Evolutionary conservation across 257 asterid species (phyloP), one percentile per base, ranked within the genome.

Genomic region (Solanum sejunctum): DNA sequence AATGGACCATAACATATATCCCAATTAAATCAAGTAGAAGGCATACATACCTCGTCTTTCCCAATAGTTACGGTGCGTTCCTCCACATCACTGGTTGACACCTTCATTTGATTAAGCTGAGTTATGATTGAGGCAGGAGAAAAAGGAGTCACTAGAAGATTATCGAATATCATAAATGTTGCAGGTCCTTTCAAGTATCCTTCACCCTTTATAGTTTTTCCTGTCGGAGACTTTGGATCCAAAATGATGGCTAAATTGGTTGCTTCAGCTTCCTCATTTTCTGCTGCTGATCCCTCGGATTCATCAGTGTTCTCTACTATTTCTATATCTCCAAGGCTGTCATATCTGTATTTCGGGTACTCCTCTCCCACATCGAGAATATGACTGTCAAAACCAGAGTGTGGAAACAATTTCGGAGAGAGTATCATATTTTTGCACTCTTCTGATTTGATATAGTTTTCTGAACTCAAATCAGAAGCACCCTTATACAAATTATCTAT

Each of bases 111-210:
- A 20, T 82, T 61, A 39, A 82, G 84, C 12, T 3, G 60, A 45
- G 84, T 45, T 20, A 82, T 61, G 10, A 43, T 39, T 20, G 84
- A 2, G 3, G 72, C 61, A 82, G 84, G 58, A 58, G 84, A 82
- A 36, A 82, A 47, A 1, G 54, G 84, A 57, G 77, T 60, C 57
- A 82, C 77, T 47, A 61, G 10, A 43, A 82, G 51, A 61, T 82
- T 61, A 82, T 82, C 84, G 45, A 23, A 6, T 21, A 82, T 82
- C 60, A 82, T 21, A 64, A 82, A 82, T 28, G 41, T 82, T 82
- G 84, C 84, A 47, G 84, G 75, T 20, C 75, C 75, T 55, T 61
- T 82, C 84, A 82, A 60, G 75, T 82, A 82, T 5, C 84, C 75
- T 82, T 82, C 72, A 43, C 84, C 84, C 52, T 61, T 61, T 8